Conservation (phyloP, 768 basidiomycete species). For the Rhizopogon roseolus region DNA sequence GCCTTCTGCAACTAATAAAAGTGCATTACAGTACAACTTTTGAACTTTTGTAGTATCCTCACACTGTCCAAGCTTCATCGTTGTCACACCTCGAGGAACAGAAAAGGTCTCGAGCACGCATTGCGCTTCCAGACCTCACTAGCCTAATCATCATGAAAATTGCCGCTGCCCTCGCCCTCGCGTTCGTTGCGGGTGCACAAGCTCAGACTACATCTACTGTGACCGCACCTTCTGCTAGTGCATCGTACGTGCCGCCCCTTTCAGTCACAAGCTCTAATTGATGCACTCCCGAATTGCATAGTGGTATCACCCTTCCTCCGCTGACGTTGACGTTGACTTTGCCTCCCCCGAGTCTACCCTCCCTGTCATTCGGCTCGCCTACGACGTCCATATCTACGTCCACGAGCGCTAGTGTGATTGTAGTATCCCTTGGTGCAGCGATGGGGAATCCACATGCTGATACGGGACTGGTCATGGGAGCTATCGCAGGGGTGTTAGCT, state of each 20-base stretch:
- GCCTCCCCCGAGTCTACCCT: background rate
- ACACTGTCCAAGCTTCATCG: no score
- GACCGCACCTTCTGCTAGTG: background rate
- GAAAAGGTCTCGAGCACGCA: background rate
- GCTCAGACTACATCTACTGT: background rate
- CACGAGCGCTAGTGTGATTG: background rate
- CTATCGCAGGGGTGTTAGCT: background rate
- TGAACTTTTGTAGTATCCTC: no score
- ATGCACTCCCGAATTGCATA: no score
- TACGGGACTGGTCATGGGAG: conserved; percentile 1
- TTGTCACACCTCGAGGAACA: no score
- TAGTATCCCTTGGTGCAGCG: background rate
- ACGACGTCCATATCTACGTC: background rate
- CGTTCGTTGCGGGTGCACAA: background rate
- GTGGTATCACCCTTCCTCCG: background rate
- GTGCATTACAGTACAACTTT: no score
- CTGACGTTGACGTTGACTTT: background rate
- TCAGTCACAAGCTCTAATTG: background rate
- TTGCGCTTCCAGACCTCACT: background rate
- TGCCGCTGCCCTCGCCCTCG: background rate
- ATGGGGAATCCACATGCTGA: background rate
- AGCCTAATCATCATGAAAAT: background rate
- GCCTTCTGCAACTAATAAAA: no score
- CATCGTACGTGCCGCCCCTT: no score
- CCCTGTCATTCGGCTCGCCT: background rate